Conservation (phyloP, 345 rosid genomes). For the Syzygium jambos region DNA sequence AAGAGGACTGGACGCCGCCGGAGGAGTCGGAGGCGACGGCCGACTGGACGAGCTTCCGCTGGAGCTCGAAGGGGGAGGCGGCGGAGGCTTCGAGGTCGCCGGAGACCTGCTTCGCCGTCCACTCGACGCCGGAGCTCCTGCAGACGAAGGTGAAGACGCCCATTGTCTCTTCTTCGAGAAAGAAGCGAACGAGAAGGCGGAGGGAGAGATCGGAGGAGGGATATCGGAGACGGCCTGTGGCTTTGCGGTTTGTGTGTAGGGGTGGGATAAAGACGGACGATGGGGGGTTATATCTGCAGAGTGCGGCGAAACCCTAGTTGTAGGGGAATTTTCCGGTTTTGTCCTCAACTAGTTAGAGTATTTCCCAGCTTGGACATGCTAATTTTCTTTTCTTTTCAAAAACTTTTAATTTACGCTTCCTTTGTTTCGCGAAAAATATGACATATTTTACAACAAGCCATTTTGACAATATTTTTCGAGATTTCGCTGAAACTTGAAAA, state of each 20-base stretch:
- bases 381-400: neutral
- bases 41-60: constrained; percentile 70
- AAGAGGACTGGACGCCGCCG: constrained; percentile 77
- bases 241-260: neutral
- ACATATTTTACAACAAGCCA: too few relatives aligned
- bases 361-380: neutral
- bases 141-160: constrained; percentile 6
- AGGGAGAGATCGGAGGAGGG: neutral
- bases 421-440: too few relatives aligned
- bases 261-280: neutral
- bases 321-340: neutral
- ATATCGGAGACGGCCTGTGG: neutral
- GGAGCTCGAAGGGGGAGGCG: constrained; percentile 51
- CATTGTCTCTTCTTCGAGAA: neutral
- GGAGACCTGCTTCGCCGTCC: constrained; percentile 44
- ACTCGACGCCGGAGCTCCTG: constrained; percentile 14
- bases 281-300: neutral
- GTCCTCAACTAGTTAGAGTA: neutral
- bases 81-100: constrained; percentile 75
- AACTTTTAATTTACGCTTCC: neutral
- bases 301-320: neutral
- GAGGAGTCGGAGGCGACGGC: constrained; percentile 53
- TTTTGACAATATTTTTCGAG: too few relatives aligned
- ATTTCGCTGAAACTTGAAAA: too few relatives aligned
- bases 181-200: neutral